Conservation (phyloP, 805 yeast genomes). For the Metschnikowia gelsemii region DNA sequence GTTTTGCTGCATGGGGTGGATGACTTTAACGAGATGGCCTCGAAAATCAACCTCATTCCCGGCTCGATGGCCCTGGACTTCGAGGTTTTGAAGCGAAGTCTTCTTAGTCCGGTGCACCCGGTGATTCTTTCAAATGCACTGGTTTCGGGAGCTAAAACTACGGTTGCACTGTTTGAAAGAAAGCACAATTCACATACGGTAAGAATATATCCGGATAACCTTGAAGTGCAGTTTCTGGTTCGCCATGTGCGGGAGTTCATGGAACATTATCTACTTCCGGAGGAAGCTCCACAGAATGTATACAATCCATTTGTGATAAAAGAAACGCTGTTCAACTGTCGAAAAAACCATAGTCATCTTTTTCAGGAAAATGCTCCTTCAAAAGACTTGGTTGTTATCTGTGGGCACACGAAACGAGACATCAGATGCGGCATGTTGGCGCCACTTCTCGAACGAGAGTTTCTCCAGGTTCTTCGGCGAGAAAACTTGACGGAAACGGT, state of each 20-base stretch:
- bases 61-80: conserved; percentile 44
- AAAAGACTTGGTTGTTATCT: conserved; percentile 47
- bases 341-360: conserved; percentile 3
- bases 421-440: conserved; percentile 67
- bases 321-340: background rate
- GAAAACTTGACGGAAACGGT: conserved; percentile 30
- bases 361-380: conserved; percentile 9
- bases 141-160: conserved; percentile 1
- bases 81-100: conserved; percentile 29
- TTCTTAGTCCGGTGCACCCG: conserved; percentile 47
- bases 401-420: conserved; percentile 69
- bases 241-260: conserved; percentile 37
- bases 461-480: conserved; percentile 38
- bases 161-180: too few relatives aligned
- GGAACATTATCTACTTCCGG: conserved; percentile 40
- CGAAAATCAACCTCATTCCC: conserved; percentile 50
- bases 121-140: conserved; percentile 49
- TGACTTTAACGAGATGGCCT: conserved; percentile 44
- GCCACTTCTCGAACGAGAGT: conserved; percentile 54
- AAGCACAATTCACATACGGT: conserved; percentile 25
- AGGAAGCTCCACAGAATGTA: conserved; percentile 20
- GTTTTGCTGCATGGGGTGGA: conserved; percentile 46
- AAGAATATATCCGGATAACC: conserved; percentile 55
- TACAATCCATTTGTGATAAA: conserved; percentile 27
- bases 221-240: conserved; percentile 37